These are phyloP conservation scores for Begonia loranthoides DNA, from an alignment of 306 rosid genomes.

Conservation along the genomic window DNA sequence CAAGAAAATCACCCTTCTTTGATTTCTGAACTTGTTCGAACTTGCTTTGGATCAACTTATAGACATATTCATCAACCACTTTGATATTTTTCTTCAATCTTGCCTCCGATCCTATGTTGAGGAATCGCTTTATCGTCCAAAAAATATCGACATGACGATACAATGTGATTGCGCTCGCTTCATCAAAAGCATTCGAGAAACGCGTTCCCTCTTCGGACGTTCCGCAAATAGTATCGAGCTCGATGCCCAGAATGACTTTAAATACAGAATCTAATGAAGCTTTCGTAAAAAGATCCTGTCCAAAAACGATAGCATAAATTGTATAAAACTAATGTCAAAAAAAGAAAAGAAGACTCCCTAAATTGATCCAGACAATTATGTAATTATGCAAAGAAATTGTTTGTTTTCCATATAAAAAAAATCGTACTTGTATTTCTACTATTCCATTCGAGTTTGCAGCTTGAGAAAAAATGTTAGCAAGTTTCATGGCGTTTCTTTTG, in stretches of 20 bases:
- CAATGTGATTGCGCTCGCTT: constrained; percentile 8
- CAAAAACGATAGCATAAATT: background rate
- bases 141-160: constrained; percentile 14
- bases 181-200: constrained; percentile 18
- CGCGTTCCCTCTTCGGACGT: constrained; percentile 11
- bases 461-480: constrained; percentile 14
- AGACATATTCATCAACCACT: constrained; percentile 14
- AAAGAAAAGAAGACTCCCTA: no score
- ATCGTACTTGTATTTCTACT: constrained; percentile 15
- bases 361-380: no score
- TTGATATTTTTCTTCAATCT: constrained; percentile 10
- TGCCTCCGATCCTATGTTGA: constrained; percentile 22
- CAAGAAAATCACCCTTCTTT: background rate
- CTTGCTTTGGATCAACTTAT: constrained; percentile 13
- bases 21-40: constrained; percentile 2
- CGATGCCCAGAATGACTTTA: constrained; percentile 14
- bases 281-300: constrained; percentile 22
- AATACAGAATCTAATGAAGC: constrained; percentile 16
- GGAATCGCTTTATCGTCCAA: constrained; percentile 21
- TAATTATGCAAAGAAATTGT: no score
- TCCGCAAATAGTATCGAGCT: constrained; percentile 13
- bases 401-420: background rate
- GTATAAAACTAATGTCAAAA: no score
- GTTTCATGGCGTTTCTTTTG: constrained; percentile 12
- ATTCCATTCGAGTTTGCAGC: constrained; percentile 5